Percentiles rank a stretch among this genome's conserved stretches.
phyloP scores from a whole-genome alignment of 345 rosid genomes.

The Capsella bursapastoris region DNA sequence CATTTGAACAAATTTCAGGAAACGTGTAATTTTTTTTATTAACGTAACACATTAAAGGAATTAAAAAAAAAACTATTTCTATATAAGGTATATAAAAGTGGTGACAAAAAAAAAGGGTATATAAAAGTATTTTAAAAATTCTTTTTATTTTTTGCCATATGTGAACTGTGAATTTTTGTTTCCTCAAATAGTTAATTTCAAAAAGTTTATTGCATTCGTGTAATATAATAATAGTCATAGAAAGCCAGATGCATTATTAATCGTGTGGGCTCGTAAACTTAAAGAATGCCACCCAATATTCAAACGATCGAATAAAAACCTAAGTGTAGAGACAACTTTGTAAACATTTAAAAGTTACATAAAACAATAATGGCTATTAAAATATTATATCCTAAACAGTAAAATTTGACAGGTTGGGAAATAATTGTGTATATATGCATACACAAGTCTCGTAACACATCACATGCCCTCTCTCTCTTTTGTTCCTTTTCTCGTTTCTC shows the following conservation, averaged over 20 bases:
- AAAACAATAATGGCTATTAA: neutral
- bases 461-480: constrained; percentile 37
- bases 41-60: neutral
- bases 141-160: too few relatives aligned
- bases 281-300: constrained; percentile 31
- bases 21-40: neutral
- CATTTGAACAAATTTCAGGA: neutral
- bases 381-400: constrained; percentile 29
- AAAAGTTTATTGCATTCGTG: constrained; percentile 3
- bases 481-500: constrained; percentile 28
- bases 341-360: constrained; percentile 1
- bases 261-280: constrained; percentile 29
- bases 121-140: too few relatives aligned
- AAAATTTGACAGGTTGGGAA: constrained; percentile 38
- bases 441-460: constrained; percentile 34
- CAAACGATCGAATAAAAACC: constrained; percentile 25
- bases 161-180: neutral
- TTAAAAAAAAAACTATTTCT: neutral
- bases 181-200: neutral
- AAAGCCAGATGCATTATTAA: constrained; percentile 24
- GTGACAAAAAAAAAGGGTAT: too few relatives aligned
- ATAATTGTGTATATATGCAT: constrained; percentile 28
- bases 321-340: constrained; percentile 21
- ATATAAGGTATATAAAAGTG: neutral
- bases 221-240: constrained; percentile 14